Base-by-base conservation (phyloP, 768 basidiomycete species). In the Tylopilus subfusipes region DNA sequence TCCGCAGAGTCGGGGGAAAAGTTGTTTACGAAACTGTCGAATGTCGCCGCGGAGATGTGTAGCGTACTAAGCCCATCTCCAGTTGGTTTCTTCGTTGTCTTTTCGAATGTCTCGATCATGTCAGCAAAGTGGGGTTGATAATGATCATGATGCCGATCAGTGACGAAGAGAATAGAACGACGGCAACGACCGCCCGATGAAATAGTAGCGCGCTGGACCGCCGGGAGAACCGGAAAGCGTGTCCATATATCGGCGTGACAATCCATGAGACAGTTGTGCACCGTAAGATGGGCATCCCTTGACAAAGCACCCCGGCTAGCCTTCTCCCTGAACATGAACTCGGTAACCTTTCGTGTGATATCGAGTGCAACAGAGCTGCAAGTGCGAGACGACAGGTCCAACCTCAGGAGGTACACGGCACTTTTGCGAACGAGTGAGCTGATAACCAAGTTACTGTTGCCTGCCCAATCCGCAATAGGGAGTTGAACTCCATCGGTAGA, bases 161-260 rank as follows among this genome's bases (percentile, higher is more conserved):
- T 73, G 29, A 82, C 68, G 59, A 82, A 82, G 10, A 70, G 57
- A 21, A 84, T 65, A 5, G 69, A 66, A 40, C 71, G 74, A 12
- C 58, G 60, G 24, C 48, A 60, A 18, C 75, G 69, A 27, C 65
- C 56, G 18, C 46, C 58, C 0, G 72, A 73, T 1, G 73, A 72
- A 47, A 77, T 70, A 1, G 75, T 78, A 9, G 73, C 68, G 5
- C 78, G 72, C 36, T 74, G 72, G 24, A 84, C 71, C 0, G 81
- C 81, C 2, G 82, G 72, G 5, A 81, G 63, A 9, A 84, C 82
- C 0, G 82, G 82, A 55, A 82, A 84, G 16, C 82, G 76, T 9
- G 75, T 81, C 82, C 82, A 84, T 22, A 82, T 76, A 11, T 82
- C 82, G 0, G 73, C 68, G 47, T 81, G 76, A 56, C 81, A 82